Evolutionary conservation across 2,329 filamentous ascomycete species (phyloP), one percentile per base, ranked within the genome.

Genomic region (Trichoderma sp.): DNA sequence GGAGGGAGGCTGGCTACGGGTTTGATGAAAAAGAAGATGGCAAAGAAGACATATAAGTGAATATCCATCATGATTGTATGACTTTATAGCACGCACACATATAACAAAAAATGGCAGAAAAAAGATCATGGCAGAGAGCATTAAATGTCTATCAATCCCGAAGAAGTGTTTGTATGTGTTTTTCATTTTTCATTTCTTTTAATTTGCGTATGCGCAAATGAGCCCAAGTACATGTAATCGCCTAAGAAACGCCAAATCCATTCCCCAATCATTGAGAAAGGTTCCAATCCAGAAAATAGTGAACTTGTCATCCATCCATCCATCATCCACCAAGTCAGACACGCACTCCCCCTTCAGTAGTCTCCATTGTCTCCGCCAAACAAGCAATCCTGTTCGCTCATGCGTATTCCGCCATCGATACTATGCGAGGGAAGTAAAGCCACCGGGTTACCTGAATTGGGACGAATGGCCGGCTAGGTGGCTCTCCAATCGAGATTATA

Each of bases 201-300:
- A 15, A 24, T 47, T 28, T 69, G 56, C 36, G 9, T 47, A 60
- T 24, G 15, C 12, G 65, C 34, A 47, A 61, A 69, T 60, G 56
- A 47, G 5, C 65, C 65, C 28, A 34, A 51, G 28, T 51, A 58
- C 36, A 51, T 15, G 36, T 47, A 51, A 47, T 70, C 67, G 67
- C 67, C 67, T 39, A 62, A 53, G 24, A 57, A 70, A 70, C 67
- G 67, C 67, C 67, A 62, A 51, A 47, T 43, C 28, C 39, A 34
- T 69, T 30, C 26, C 56, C 47, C 8, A 62, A 61, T 69, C 56
- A 61, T 53, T 21, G 28, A 61, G n/a, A 69, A 51, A 51, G 39
- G 24, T 61, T 51, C 66, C 67, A 70, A 53, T 34, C 67, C 39
- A 70, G 30, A 36, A 53, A 11, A 14, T 69, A n/a, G 26, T 24